Evolutionary conservation across 2,329 filamentous ascomycete genomes (phyloP), one percentile per base, ranked within the genome.

Genomic region (Penicillium polonicum): DNA sequence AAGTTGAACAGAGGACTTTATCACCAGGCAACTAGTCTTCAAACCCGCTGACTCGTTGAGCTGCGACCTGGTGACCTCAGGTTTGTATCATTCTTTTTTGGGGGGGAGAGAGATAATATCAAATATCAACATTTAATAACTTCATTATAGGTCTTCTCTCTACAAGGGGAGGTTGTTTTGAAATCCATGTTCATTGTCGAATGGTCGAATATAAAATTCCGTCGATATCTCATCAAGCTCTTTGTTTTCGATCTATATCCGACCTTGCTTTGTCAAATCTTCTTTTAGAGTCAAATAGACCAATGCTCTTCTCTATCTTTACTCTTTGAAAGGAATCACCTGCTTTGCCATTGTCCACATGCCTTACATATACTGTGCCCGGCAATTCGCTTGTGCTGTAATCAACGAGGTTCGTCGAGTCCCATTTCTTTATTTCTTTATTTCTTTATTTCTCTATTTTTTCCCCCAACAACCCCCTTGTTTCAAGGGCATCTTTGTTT

Each of bases 261-360:
- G 21, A 23, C 19, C 4, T 21, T 8, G 12, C 19, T 46, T 48
- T 48, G 19, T 35, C 23, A n/a, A 45, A 17, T 33, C 21, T 27
- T 21, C 49, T 13, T 35, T 44, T 35, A n/a, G 8, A 29, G 5
- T 25, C 17, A 29, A 41, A 13, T 41, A 33, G 23, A 31, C 15
- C 44, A 48, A 50, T 41, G 33, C 13, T 49, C 19, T 49, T 41
- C 25, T 48, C 17, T 52, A 33, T 45, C 41, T 48, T 39, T 39
- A 19, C 38, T n/a, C 49, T 21, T 36, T 29, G 31, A 38, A 52
- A 61, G 44, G 42, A 58, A 68, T 71, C 68, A 69, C 62, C 64
- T 67, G 67, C 59, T 57, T 60, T 60, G 51, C 57, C 65, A 68
- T 46, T 31, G 41, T 44, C 8, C 17, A 52, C 29, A 52, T 52